Conservation (phyloP, 306 rosid genomes). For the Sesbania bispinosa region DNA sequence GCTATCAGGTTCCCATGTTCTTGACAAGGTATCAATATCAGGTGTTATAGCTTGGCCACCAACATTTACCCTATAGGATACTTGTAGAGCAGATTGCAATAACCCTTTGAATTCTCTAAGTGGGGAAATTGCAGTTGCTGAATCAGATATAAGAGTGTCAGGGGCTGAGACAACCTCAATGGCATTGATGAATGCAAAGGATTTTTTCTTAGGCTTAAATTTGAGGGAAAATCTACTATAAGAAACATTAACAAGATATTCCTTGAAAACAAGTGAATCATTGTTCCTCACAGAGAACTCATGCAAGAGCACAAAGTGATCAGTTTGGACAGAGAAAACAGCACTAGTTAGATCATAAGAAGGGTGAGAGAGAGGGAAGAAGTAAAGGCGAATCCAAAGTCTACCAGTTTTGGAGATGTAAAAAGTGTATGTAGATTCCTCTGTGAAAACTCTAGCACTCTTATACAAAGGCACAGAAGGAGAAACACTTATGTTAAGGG, state of each 20-base stretch:
- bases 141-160: slow-evolving; percentile 41
- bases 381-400: slow-evolving; percentile 82
- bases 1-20: slow-evolving; percentile 69
- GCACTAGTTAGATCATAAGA: slow-evolving; percentile 50
- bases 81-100: slow-evolving; percentile 42
- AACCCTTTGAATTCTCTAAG: slow-evolving; percentile 42
- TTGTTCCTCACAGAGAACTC: slow-evolving; percentile 42
- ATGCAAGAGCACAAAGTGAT: slow-evolving; percentile 51
- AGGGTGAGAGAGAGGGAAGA: slow-evolving; percentile 54
- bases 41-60: slow-evolving; percentile 61
- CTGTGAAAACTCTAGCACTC: slow-evolving; percentile 54
- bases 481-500: slow-evolving; percentile 25
- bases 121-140: slow-evolving; percentile 44
- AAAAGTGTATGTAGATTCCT: slow-evolving; percentile 53
- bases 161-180: slow-evolving; percentile 84
- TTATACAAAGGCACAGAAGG: slow-evolving; percentile 36
- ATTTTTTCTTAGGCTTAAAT: slow-evolving; percentile 56
- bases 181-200: slow-evolving; percentile 71
- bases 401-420: slow-evolving; percentile 52
- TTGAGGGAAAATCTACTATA: slow-evolving; percentile 49
- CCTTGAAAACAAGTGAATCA: slow-evolving; percentile 47
- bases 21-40: slow-evolving; percentile 47
- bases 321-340: slow-evolving; percentile 52
- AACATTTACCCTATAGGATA: slow-evolving; percentile 57
- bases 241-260: slow-evolving; percentile 53